Base-by-base conservation (phyloP, 1,284 basidiomycete genomes). In the Anthracocystis setariae region DNA sequence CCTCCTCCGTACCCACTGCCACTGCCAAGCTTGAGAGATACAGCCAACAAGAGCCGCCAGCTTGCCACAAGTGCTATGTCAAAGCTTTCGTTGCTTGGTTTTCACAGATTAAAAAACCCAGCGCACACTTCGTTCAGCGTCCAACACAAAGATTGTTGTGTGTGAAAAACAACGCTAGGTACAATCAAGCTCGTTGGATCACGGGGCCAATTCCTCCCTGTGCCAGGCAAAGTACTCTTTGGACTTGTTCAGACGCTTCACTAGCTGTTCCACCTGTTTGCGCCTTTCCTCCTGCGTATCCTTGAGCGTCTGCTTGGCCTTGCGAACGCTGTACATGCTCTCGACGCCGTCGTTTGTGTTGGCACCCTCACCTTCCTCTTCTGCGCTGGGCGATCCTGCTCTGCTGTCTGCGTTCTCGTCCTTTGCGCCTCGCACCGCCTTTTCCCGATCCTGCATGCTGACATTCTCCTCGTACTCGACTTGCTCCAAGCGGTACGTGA, bases 211-310 rank as follows among this genome's bases (percentile, higher is more conserved):
- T 60, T 73, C 70, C 24, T 62, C 58, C 25, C 70, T 59, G 37
- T 73, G 70, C 70, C 70, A 73, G 8, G 64, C 70, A 60, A 73
- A 76, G 52, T 76, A 76, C 48, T 71, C 59, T 13, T 66, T 71
- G 17, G 56, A 47, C 43, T 51, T 67, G 45, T 40, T 46, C 21
- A 76, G 43, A 9, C 56, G 46, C 48, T 72, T 59, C 18, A 53
- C 12, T 21, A 76, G 64, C 45, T 48, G 47, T 32, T 68, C 45
- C 29, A 72, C 52, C 44, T 61, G 55, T 39, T 46, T 62, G 25
- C 57, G 58, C 47, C 68, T 48, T 37, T 57, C 53, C 49, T 67
- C 72, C 46, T 74, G 72, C 48, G 39, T 49, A 20, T 74, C 68
- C 51, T 59, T 67, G 50, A 74, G 55, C 56, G 39, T 52, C 45